These are phyloP conservation scores for Parastagonospora nodorum DNA, from an alignment of 2,329 filamentous ascomycete species.

Conservation along the genomic window DNA sequence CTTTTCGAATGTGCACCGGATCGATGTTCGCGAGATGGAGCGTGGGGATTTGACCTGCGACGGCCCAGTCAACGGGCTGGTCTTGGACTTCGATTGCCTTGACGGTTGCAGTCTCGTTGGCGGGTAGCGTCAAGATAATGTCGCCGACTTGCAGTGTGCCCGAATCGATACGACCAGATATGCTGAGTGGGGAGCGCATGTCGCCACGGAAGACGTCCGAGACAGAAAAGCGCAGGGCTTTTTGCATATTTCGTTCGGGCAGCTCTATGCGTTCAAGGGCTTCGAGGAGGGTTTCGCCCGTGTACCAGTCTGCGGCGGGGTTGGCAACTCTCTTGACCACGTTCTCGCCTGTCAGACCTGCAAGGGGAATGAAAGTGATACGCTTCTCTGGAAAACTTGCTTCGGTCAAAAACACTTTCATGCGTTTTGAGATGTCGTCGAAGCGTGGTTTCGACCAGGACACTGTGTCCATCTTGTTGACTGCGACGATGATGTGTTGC, in stretches of 20 bases:
- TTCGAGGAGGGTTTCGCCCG: conserved; percentile 76
- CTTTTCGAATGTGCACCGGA: conserved; percentile 73
- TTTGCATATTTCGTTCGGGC: conserved; percentile 70
- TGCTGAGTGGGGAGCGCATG: conserved; percentile 78
- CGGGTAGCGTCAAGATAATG: conserved; percentile 76
- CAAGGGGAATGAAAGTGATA: conserved; percentile 85
- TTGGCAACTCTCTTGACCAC: conserved; percentile 66
- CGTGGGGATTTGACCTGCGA: conserved; percentile 86
- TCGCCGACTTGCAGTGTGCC: conserved; percentile 87
- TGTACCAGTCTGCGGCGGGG: conserved; percentile 72
- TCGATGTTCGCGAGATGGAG: conserved; percentile 88
- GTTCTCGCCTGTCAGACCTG: conserved; percentile 87
- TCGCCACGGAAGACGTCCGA: conserved; percentile 84
- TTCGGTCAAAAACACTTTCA: conserved; percentile 78
- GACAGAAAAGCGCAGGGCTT: conserved; percentile 84
- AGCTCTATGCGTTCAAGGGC: conserved; percentile 85
- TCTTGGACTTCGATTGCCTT: conserved; percentile 81
- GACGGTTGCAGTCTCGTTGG: conserved; percentile 77
- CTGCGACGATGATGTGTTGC: conserved; percentile 81
- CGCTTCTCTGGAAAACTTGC: conserved; percentile 84
- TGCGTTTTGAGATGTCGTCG: conserved; percentile 81
- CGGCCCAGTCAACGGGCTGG: conserved; percentile 80
- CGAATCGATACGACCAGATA: conserved; percentile 84
- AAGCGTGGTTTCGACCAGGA: conserved; percentile 83
- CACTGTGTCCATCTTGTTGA: conserved; percentile 94